Percentiles rank a stretch among this genome's conserved stretches.
phyloP scores from a whole-genome alignment of 1,284 basidiomycete genomes.

The Trichosporon sp. region DNA sequence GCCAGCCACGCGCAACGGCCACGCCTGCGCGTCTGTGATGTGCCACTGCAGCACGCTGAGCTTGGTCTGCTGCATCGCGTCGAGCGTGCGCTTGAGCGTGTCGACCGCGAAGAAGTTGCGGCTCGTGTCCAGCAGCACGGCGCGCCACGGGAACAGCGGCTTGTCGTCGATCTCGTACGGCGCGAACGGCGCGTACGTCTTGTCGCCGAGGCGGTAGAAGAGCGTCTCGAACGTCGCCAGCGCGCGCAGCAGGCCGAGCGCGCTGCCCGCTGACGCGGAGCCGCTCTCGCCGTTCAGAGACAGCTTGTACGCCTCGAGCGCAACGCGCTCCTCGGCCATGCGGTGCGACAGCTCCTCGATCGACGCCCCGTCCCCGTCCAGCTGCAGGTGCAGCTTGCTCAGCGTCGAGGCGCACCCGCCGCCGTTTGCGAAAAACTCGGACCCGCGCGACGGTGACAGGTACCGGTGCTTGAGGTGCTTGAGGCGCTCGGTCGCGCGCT shows the following conservation, averaged over 20 bases:
- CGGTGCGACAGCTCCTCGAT: neutral
- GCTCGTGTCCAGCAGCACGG: conserved; percentile 75
- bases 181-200: conserved; percentile 28
- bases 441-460: conserved; percentile 22
- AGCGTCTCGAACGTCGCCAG: conserved; percentile 78
- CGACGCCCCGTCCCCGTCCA: neutral
- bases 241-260: conserved; percentile 58
- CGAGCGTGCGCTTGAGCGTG: conserved; percentile 54
- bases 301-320: conserved; percentile 11
- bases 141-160: conserved; percentile 55
- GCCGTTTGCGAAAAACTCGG: conserved; percentile 22
- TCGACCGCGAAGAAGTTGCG: conserved; percentile 12
- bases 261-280: neutral
- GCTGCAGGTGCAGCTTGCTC: neutral
- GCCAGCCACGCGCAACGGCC: conserved; percentile 64
- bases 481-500: conserved; percentile 18
- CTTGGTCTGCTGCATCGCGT: conserved; percentile 84
- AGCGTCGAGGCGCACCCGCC: neutral
- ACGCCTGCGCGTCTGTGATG: conserved; percentile 51
- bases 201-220: conserved; percentile 35
- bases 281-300: neutral
- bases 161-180: conserved; percentile 49
- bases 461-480: conserved; percentile 10
- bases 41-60: conserved; percentile 44
- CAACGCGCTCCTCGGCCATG: conserved; percentile 18